Evolutionary conservation across 441 rosid genomes (phyloP), one percentile per base, ranked within the genome.

Genomic region (Jatropha multifida): DNA sequence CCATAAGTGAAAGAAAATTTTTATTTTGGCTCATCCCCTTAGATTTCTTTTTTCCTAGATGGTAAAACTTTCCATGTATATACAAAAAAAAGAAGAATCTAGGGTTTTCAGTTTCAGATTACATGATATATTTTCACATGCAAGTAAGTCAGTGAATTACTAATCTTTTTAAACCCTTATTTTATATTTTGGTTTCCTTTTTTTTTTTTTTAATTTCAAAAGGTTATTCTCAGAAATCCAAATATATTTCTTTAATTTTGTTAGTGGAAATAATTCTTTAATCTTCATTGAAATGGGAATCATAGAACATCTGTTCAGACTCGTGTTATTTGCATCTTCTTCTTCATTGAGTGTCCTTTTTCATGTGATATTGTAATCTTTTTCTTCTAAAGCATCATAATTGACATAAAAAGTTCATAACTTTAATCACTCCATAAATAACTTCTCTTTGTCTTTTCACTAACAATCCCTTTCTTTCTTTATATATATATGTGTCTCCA

Each of bases 281-380:
- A 12, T 38, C 17, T 48, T 8, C 9, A 23, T 48, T 2, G 8
- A 32, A 67, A 44, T 23, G 1, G 26, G 23, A 67, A 23, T n/a
- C 56, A 11, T 11, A 14, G 6, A 48, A 7, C 44, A 18, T 18
- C 26, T 9, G 40, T 32, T 69, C 41, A 56, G 11, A 8, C 4
- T 46, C 14, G 4, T 26, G 17, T 27, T 17, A 27, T 42, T 40
- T 64, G 18, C 27, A 11, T 40, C 38, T 44, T 71, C 58, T 70
- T 65, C 74, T 20, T 62, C 18, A 17, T 64, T 17, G 66, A 20
- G 67, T 32, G 52, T 77, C 58, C 38, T 65, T 75, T 78, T 75
- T 79, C 84, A 82, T 76, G 77, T 82, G 85, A 78, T 44, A 20
- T 60, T 23, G 67, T 54, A 48, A 71, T 23, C 6, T 61, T 67